Evolutionary conservation across 2,329 filamentous ascomycete genomes (phyloP).

Genomic region (Xylaria sp.): DNA sequence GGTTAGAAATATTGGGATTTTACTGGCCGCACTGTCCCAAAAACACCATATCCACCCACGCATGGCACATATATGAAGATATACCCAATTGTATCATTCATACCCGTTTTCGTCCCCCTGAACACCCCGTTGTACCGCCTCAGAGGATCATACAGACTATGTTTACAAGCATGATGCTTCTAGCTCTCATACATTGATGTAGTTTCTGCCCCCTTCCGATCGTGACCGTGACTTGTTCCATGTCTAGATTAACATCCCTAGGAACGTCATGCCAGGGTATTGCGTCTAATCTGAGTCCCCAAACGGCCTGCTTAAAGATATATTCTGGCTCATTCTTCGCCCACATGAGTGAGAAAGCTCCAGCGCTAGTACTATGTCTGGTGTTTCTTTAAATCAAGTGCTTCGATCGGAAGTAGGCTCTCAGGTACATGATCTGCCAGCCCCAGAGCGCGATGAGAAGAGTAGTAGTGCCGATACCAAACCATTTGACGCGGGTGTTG

Average conservation of each 20-base stretch:
- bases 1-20: neutral
- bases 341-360: neutral
- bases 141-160: constrained; percentile 48
- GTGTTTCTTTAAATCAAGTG: constrained; percentile 47
- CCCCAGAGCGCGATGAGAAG: constrained; percentile 88
- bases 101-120: constrained; percentile 40
- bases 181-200: constrained; percentile 36
- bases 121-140: constrained; percentile 40
- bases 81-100: constrained; percentile 37
- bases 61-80: constrained; percentile 13
- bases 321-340: constrained; percentile 7
- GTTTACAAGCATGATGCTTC: constrained; percentile 47
- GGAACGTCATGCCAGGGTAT: neutral
- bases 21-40: neutral
- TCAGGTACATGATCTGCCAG: constrained; percentile 98
- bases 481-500: constrained; percentile 98
- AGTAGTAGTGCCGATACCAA: constrained; percentile 92
- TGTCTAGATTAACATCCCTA: constrained; percentile 13
- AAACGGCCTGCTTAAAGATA: constrained; percentile 5
- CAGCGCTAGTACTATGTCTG: neutral
- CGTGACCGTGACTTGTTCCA: neutral
- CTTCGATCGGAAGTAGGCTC: constrained; percentile 89
- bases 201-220: constrained; percentile 32
- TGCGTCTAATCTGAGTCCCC: constrained; percentile 9
- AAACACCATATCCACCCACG: neutral